A percentile compares a stretch with the other conserved stretches of the same genome.
Conservation (phyloP, 805 yeast genomes). For the Schwanniomyces vanrijiae region DNA sequence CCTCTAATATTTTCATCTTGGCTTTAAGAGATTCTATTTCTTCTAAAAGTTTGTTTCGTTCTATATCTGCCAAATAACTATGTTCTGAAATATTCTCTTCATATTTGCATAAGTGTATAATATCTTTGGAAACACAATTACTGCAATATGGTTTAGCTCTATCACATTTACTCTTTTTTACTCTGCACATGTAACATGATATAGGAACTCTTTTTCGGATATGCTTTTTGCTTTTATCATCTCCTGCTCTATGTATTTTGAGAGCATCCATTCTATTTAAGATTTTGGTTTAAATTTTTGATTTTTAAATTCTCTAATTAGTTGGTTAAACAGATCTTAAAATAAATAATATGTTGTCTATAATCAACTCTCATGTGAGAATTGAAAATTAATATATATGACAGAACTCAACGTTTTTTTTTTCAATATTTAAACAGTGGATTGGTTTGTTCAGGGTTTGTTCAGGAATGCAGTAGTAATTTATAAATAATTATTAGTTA, state of each 20-base stretch:
- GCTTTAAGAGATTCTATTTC: slow-evolving; percentile 3
- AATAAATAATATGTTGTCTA: too few species aligned
- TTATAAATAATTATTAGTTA: too few species aligned
- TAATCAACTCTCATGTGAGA: too few species aligned
- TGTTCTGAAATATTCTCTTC: slow-evolving; percentile 26
- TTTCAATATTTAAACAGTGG: too few species aligned
- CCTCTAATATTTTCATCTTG: slow-evolving; percentile 2
- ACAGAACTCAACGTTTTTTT: too few species aligned
- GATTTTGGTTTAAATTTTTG: too few species aligned
- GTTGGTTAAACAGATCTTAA: too few species aligned
- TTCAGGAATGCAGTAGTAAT: too few species aligned
- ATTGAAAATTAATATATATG: too few species aligned
- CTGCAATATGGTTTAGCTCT: slow-evolving; percentile 18
- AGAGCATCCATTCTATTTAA: neutral
- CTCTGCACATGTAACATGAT: neutral
- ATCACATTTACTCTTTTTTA: neutral
- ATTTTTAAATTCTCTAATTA: too few species aligned
- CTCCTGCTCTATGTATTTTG: neutral
- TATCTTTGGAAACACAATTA: slow-evolving; percentile 34
- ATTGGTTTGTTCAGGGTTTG: too few species aligned
- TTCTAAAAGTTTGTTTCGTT: neutral
- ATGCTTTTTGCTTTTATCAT: neutral
- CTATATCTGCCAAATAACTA: too few species aligned
- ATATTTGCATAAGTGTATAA: slow-evolving; percentile 42
- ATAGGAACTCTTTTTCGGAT: neutral